A percentile compares a stretch with the other conserved stretches of the same genome.
Evolutionary conservation across 768 basidiomycete species (phyloP).

Genomic region (Tylopilus vinaceipallidus): DNA sequence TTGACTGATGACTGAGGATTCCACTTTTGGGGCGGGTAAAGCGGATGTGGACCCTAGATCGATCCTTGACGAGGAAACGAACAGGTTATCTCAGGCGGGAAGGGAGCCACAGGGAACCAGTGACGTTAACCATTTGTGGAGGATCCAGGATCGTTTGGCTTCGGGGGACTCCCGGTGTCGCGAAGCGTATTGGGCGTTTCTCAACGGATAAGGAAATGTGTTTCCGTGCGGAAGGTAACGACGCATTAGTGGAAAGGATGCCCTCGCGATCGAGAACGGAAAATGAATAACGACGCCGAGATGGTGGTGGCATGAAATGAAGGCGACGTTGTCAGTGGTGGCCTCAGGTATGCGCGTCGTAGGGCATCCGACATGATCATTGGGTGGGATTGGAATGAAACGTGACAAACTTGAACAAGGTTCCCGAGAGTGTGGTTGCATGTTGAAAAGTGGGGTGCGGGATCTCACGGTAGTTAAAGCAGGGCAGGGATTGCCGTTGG

Average conservation of each 20-base stretch:
- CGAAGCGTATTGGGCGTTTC: no score
- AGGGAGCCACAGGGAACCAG: slow-evolving; percentile 7
- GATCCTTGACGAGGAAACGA: not conserved
- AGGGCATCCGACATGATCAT: not conserved
- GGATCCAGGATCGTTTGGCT: not conserved
- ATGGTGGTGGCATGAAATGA: slow-evolving; percentile 2
- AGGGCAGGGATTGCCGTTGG: slow-evolving; percentile 8
- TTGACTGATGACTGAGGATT: no score
- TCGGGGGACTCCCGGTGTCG: not conserved
- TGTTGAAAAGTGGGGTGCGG: not conserved
- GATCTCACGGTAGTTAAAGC: slow-evolving; percentile 5
- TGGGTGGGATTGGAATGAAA: slow-evolving; percentile 4
- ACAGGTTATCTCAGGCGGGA: slow-evolving; percentile 12
- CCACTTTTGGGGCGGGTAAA: not conserved
- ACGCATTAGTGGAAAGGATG: not conserved
- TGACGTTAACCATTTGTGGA: slow-evolving; percentile 8
- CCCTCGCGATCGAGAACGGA: not conserved
- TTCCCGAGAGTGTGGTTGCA: not conserved
- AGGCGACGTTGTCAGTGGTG: not conserved
- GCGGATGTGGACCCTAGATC: slow-evolving; percentile 5
- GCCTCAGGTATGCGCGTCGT: not conserved
- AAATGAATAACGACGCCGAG: not conserved
- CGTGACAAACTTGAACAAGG: not conserved
- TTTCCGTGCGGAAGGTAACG: slow-evolving; percentile 1
- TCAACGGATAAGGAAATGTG: not conserved